Evolutionary conservation across 805 yeast species (phyloP).

Genomic region (Ogataea paraovalis): DNA sequence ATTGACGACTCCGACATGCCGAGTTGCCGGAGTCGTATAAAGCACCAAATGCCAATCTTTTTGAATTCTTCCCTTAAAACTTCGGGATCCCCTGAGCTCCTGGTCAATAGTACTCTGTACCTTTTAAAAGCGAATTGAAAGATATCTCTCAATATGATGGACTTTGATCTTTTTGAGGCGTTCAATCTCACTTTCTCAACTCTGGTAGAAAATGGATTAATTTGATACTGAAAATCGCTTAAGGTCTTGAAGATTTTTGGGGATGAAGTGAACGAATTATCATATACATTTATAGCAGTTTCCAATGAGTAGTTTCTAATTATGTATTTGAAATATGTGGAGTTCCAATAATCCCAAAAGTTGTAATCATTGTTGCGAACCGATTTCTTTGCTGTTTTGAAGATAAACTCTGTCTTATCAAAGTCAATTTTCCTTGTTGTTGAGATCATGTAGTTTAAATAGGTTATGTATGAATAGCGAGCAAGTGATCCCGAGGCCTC

Average conservation of each 20-base stretch:
- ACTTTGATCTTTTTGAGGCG: conserved; percentile 12
- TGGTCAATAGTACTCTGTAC: conserved; percentile 12
- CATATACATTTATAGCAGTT: conserved; percentile 22
- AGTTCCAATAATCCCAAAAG: conserved; percentile 31
- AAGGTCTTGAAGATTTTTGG: conserved; percentile 13
- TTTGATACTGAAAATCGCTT: conserved; percentile 10
- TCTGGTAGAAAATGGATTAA: conserved; percentile 29
- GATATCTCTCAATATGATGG: conserved; percentile 26
- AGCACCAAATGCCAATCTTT: conserved; percentile 24
- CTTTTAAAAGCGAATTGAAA: conserved; percentile 21
- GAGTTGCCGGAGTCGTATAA: conserved; percentile 11
- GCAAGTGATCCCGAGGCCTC: conserved; percentile 17
- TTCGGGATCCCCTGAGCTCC: conserved; percentile 8
- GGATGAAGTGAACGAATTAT: conserved; percentile 4
- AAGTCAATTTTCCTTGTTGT: conserved; percentile 18
- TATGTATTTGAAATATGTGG: conserved; percentile 30
- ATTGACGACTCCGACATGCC: conserved; percentile 14
- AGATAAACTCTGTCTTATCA: conserved; percentile 22
- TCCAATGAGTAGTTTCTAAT: conserved; percentile 22
- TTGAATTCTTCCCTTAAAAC: conserved; percentile 10
- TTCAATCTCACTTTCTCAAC: conserved; percentile 21
- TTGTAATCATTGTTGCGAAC: conserved; percentile 14
- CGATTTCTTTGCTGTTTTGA: conserved; percentile 8
- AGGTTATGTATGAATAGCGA: conserved; percentile 25
- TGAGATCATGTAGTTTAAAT: conserved; percentile 28